Base-by-base conservation (phyloP, 2,329 filamentous ascomycete species). In the Talaromyces sp. region DNA sequence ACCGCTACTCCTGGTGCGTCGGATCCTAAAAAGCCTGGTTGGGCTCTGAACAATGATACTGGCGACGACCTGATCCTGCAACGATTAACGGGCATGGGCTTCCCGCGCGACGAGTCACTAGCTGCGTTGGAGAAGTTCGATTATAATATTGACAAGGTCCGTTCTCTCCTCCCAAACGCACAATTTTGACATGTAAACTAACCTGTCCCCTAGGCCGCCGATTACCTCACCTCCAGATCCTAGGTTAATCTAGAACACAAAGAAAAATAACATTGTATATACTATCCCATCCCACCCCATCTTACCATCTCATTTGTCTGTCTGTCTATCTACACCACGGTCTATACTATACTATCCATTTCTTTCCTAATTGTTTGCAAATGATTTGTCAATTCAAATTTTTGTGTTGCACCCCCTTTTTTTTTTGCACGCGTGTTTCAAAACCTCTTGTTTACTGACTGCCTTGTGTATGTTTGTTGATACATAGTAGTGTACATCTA, bases 101-200 rank as follows among this genome's bases (percentile, higher is more conserved):
- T 96, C 75, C 80, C 87, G 4, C 85, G 94, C 34, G 81, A 83
- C 7, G 88, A 91, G 60, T 91, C 92, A 17, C 80, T 97, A 40
- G 83, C 84, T 59, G 94, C 95, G 27, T 80, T 98, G 75, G 94
- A 98, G 82, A 93, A 94, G 77, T 97, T 91, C 76, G 93, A 98
- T 80, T 97, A 98, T 79, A 95, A 97, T 77, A 85, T 97, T 75
- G 93, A 97, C 79, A 92, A 91, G 87, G 94, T 97, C 80, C 81
- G 82, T 61, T n/a, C 17, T 8, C 38, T 3, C 17, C 17, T 36
- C 17, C 40, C n/a, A 10, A 43, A 36, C 13, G 10, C 34, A 36
- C 34, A 13, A 43, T 8, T 3, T 17, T 43, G 40, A 58, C 47
- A 47, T 31, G 4, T 36, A 58, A 45, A 29, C 38, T 58, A 38